Evolutionary conservation across 2,329 filamentous ascomycete genomes (phyloP), one percentile per base, ranked within the genome.

Genomic region (Simplicillium sp.): DNA sequence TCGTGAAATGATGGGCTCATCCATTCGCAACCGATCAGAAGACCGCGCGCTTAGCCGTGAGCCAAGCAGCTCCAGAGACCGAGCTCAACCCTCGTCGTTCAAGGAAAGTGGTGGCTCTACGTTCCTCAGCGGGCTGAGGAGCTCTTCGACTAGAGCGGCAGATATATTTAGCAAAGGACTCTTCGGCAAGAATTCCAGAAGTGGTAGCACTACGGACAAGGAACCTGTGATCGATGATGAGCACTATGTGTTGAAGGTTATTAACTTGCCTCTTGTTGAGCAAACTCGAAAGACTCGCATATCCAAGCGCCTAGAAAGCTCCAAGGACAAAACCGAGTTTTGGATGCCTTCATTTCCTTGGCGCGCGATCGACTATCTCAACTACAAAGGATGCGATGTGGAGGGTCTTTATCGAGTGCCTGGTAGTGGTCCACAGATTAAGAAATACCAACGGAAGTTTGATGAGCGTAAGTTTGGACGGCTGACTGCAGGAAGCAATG

Each of bases 291-390:
- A 81, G 48, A 96, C 90, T 0, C 77, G 90, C 47, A 96, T 97
- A 56, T 94, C 88, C 7, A 94, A 90, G 62, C 79, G 84, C 25
- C 68, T 97, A 34, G 87, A 94, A 55, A 79, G 85, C 45, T 95
- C 89, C 9, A 78, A 82, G 46, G 90, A 97, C 56, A 96, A 96
- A 70, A 97, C 90, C 1, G 90, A 96, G 56, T 97, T 94, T 56
- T 97, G 90, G 90, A 95, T 97, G 89, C 90, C 90, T 11, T 86
- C 88, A 7, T 82, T 97, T 44, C 89, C 90, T 1, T 96, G 90
- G 84, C 76, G 90, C 47, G 94, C 88, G 44, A 96, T 97, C 49
- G 90, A 97, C 64, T 96, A 94, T 58, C 70, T 97, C 39, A 96
- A 96, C 60, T 92, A 89, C 63, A 94, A 92, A 56, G 87, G 87